Evolutionary conservation across 805 yeast genomes (phyloP).

Genomic region (Candida mattraensis): DNA sequence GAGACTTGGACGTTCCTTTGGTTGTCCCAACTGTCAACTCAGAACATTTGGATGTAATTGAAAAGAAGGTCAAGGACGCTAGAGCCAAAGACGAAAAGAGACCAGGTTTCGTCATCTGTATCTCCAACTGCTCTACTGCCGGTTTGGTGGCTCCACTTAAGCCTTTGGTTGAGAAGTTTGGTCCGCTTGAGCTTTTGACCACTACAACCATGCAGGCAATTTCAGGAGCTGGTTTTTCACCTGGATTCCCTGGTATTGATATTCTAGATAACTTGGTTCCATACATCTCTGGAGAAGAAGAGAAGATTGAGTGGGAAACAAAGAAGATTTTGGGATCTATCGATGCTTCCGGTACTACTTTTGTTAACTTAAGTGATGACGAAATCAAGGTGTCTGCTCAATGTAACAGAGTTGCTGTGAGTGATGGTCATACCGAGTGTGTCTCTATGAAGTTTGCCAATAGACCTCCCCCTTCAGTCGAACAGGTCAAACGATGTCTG

Average conservation of each 20-base stretch:
- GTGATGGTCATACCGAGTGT: constrained; percentile 98
- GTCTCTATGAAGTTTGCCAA: constrained; percentile 80
- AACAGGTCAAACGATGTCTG: constrained; percentile 69
- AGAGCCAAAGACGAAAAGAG: constrained; percentile 52
- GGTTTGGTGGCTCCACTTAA: constrained; percentile 95
- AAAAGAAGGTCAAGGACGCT: constrained; percentile 54
- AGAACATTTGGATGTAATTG: constrained; percentile 78
- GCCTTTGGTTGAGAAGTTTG: constrained; percentile 87
- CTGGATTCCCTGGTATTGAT: constrained; percentile 96
- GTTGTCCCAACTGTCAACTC: constrained; percentile 95
- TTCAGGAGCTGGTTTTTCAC: constrained; percentile 97
- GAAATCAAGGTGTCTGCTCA: constrained; percentile 90
- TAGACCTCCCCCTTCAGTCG: constrained; percentile 83
- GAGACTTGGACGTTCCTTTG: constrained; percentile 83
- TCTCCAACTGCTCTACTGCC: constrained; percentile 97
- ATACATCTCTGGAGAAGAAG: constrained; percentile 95
- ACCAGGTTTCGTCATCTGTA: constrained; percentile 88
- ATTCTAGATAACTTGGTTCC: constrained; percentile 94
- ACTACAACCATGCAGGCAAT: constrained; percentile 95
- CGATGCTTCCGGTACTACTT: constrained; percentile 50
- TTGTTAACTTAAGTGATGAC: constrained; percentile 58
- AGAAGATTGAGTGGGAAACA: constrained; percentile 98
- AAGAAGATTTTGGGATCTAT: constrained; percentile 83
- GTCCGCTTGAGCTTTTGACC: constrained; percentile 84
- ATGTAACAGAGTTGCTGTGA: constrained; percentile 94